Evolutionary conservation across 1,139 yeast species (phyloP).

Genomic region (Sugiyamaella neomexicana): DNA sequence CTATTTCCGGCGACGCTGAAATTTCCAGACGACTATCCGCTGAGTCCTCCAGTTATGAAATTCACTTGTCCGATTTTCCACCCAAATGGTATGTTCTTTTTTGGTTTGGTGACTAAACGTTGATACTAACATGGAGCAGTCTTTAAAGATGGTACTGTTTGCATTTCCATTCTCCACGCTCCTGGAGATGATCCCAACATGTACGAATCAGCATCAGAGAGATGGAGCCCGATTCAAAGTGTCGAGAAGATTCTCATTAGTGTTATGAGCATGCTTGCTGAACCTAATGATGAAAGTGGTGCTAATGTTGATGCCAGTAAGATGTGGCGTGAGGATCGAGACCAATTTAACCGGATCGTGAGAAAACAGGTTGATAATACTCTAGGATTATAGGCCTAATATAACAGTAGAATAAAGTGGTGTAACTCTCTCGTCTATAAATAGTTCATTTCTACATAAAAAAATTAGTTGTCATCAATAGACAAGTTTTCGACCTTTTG

Average conservation of each 20-base stretch:
- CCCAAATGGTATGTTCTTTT: slow-evolving; percentile 57
- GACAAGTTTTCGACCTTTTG: slow-evolving; percentile 2
- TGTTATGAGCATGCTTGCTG: slow-evolving; percentile 95
- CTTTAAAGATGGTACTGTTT: slow-evolving; percentile 91
- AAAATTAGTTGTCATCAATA: slow-evolving; percentile 1
- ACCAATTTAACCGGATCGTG: slow-evolving; percentile 64
- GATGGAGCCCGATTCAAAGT: slow-evolving; percentile 98
- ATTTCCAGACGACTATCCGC: slow-evolving; percentile 90
- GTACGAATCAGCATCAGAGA: slow-evolving; percentile 91
- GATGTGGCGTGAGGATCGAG: slow-evolving; percentile 84
- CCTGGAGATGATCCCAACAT: slow-evolving; percentile 98
- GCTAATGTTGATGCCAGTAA: slow-evolving; percentile 97
- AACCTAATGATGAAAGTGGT: slow-evolving; percentile 94
- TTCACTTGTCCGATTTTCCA: slow-evolving; percentile 86
- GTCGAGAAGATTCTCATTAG: slow-evolving; percentile 90
- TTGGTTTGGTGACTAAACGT: not conserved
- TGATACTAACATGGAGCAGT: slow-evolving; percentile 35
- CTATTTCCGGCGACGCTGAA: slow-evolving; percentile 78
- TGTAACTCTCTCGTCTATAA: not conserved
- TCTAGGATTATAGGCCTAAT: slow-evolving; percentile 54
- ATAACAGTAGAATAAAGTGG: too few relatives aligned
- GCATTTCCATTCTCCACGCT: slow-evolving; percentile 90
- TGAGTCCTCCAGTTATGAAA: slow-evolving; percentile 82
- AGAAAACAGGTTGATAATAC: slow-evolving; percentile 62
- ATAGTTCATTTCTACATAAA: slow-evolving; percentile 9